Conservation (phyloP, 495 filamentous ascomycete species). For the Aspergillus hancockii region DNA sequence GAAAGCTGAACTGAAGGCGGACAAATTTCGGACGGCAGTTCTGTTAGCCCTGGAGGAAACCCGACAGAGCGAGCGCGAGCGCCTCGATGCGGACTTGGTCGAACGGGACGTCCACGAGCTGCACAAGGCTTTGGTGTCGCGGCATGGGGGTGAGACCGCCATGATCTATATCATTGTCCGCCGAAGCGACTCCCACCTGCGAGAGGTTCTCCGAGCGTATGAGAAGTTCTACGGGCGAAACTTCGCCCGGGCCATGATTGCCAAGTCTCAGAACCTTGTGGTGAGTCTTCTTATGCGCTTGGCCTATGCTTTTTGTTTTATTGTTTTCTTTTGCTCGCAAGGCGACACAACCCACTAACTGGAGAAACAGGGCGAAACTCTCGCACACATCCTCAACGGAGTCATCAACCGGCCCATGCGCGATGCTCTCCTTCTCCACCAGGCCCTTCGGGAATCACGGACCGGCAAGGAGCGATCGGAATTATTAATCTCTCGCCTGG, state of each 20-base stretch:
- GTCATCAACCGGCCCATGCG: slow-evolving; percentile 93
- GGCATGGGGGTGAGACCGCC: slow-evolving; percentile 82
- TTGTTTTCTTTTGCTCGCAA: slow-evolving; percentile 6
- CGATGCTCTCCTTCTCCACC: slow-evolving; percentile 90
- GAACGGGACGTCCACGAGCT: slow-evolving; percentile 72
- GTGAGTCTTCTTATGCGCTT: slow-evolving; percentile 54
- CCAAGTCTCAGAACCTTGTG: slow-evolving; percentile 86
- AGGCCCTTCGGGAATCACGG: slow-evolving; percentile 70
- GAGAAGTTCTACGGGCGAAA: slow-evolving; percentile 69
- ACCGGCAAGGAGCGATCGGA: slow-evolving; percentile 74
- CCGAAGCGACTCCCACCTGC: slow-evolving; percentile 76
- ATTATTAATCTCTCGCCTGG: slow-evolving; percentile 76
- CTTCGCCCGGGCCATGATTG: slow-evolving; percentile 83
- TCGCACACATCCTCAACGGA: slow-evolving; percentile 95
- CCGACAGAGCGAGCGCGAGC: slow-evolving; percentile 75
- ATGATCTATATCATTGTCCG: slow-evolving; percentile 87
- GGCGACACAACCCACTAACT: background rate
- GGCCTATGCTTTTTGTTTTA: slow-evolving; percentile 2
- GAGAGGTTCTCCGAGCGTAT: slow-evolving; percentile 75
- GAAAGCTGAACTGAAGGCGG: slow-evolving; percentile 85
- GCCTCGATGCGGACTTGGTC: slow-evolving; percentile 56
- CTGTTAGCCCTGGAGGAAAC: slow-evolving; percentile 78
- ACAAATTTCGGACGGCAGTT: slow-evolving; percentile 93
- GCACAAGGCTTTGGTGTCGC: slow-evolving; percentile 65
- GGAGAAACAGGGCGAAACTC: slow-evolving; percentile 74